Percentiles rank a stretch among this genome's conserved stretches.
Conservation (phyloP, 192 early-diverging fungal species). For the Rhizophagus clarus region DNA sequence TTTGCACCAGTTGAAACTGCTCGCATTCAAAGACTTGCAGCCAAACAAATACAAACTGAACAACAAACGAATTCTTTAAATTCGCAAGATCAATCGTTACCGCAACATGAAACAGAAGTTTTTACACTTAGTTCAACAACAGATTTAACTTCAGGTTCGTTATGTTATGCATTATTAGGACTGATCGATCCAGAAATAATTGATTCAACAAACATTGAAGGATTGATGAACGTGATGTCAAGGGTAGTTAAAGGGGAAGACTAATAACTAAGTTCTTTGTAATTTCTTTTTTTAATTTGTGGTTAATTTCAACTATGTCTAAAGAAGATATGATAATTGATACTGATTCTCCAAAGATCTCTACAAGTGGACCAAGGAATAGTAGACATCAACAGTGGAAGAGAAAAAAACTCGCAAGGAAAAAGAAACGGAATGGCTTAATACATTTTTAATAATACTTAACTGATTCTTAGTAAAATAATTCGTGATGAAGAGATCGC, state of each 20-base stretch:
- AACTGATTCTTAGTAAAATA: not conserved
- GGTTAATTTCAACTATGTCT: not conserved
- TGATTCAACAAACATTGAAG: not conserved
- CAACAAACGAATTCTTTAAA: not conserved
- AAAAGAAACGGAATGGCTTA: not conserved
- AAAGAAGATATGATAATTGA: not conserved
- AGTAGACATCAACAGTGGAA: constrained; percentile 6
- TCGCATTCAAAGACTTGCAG: constrained; percentile 48
- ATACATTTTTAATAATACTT: not conserved
- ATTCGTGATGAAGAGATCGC: not conserved
- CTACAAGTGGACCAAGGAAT: constrained; percentile 15
- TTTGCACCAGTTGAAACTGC: constrained; percentile 59
- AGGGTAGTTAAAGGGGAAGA: not conserved
- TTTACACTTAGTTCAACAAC: not conserved
- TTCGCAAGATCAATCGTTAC: not conserved
- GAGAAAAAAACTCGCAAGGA: not conserved
- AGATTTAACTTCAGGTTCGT: not conserved
- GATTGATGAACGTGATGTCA: not conserved
- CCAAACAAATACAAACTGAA: constrained; percentile 38
- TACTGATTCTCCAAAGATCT: not conserved
- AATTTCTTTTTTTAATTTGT: not conserved
- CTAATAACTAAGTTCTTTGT: no score
- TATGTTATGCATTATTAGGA: not conserved
- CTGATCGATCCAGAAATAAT: not conserved
- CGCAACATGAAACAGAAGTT: not conserved